These are phyloP conservation scores for Kockiozyma suomiensis DNA, from an alignment of 805 yeast species.

Conservation along the genomic window DNA sequence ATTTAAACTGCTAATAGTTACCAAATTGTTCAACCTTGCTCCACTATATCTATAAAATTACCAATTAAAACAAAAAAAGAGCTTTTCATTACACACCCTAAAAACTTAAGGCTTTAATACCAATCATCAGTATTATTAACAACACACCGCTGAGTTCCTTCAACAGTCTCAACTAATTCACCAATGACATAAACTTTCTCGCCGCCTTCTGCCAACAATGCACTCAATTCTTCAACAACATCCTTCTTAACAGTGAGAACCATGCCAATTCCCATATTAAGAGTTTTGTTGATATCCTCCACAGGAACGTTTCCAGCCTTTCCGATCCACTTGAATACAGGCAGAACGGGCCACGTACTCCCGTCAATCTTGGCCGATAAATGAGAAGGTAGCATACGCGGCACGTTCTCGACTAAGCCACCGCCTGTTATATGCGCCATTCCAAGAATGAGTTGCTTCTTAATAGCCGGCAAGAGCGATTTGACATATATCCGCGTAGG, in stretches of 20 bases:
- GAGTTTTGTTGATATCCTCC: conserved; percentile 81
- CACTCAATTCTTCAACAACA: conserved; percentile 60
- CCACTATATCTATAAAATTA: no score
- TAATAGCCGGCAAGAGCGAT: conserved; percentile 75
- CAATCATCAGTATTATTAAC: conserved; percentile 53
- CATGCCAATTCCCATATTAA: conserved; percentile 98
- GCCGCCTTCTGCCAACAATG: conserved; percentile 61
- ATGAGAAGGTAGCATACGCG: conserved; percentile 84
- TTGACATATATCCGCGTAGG: conserved; percentile 96
- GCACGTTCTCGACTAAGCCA: conserved; percentile 93
- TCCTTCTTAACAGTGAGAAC: conserved; percentile 75
- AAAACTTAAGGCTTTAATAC: conserved; percentile 39
- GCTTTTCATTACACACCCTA: not conserved
- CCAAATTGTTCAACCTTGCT: no score
- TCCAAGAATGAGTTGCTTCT: conserved; percentile 71
- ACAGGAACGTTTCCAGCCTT: conserved; percentile 87
- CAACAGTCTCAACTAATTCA: conserved; percentile 45
- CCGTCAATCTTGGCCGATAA: conserved; percentile 82
- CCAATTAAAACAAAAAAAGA: not conserved
- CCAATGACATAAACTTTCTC: conserved; percentile 79
- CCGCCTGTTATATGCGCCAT: conserved; percentile 99
- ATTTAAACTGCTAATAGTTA: no score
- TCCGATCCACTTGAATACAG: conserved; percentile 92
- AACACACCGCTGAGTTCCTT: conserved; percentile 52
- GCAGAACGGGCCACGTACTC: conserved; percentile 79